phyloP scores from a whole-genome alignment of 2,329 filamentous ascomycete species.

The Colletotrichum siamense region DNA sequence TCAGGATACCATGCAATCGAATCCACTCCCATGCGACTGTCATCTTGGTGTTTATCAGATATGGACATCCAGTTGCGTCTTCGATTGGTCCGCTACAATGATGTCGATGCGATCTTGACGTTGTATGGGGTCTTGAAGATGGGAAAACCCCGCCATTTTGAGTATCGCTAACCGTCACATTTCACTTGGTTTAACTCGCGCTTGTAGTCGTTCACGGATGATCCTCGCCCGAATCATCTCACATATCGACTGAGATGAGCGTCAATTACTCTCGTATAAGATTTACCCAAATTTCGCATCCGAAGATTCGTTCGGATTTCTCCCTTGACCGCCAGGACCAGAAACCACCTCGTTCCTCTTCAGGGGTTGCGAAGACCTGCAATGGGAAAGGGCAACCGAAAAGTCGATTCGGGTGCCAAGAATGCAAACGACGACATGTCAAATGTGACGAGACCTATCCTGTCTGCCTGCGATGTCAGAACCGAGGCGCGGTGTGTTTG shows the following conservation, averaged over 20 bases:
- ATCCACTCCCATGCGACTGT: not conserved
- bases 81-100: not conserved
- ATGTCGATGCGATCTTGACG: not conserved
- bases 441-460: not conserved
- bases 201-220: not conserved
- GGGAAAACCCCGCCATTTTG: not conserved
- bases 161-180: not conserved
- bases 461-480: not conserved
- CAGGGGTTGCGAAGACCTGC: not conserved
- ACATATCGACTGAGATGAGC: not conserved
- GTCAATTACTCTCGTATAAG: not conserved
- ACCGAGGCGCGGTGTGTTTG: not conserved
- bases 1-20: not conserved
- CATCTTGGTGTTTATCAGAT: not conserved
- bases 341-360: not conserved
- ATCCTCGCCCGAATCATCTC: not conserved
- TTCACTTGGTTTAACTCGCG: not conserved
- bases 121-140: not conserved
- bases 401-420: not conserved
- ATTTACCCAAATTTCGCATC: not conserved
- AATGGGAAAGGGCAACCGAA: not conserved
- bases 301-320: not conserved
- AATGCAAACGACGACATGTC: not conserved
- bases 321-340: not conserved
- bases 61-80: not conserved